Base-by-base conservation (phyloP, 176 grass and related monocot species). In the Calamus simplicifolius region DNA sequence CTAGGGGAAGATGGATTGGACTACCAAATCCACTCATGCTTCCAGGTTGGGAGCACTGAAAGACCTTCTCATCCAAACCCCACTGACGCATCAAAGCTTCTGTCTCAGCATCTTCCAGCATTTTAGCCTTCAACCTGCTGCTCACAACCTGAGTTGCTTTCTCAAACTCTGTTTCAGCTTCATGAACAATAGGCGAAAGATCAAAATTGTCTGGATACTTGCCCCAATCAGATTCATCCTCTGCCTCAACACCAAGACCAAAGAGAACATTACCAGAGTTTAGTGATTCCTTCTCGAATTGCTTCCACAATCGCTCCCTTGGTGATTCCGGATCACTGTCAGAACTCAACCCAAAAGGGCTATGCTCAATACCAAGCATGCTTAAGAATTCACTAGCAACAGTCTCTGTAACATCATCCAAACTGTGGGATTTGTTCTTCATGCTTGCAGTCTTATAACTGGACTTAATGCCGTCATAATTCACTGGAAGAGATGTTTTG, bases 261-360 rank as follows among this genome's bases (percentile, higher is more conserved):
- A 98, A 73, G 63, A 98, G 51, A 76, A 62, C 48, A 29, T 63
- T 70, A 19, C 87, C 92, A 43, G 84, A 77, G 25, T 68, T 75
- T 73, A 92, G 56, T 19, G 93, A 71, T 83, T 98, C 93, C 59
- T 92, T 78, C 67, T 98, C 81, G 59, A 96, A 96, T 68, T 96
- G 92, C 65, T 74, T 90, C 83, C 87, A 88, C 58, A 96, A 72
- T 19, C 48, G 74, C 69, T 96, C 92, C 64, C 87, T 87, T 15
- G 92, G 92, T 69, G 92, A 91, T 21, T 91, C 92, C 0, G 75
- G 62, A 43, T 78, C 92, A 79, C 78, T 77, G 52, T 87, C 87
- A 50, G 81, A 67, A 48, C 80, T 80, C 60, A 61, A 64, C 3
- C 81, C 92, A 17, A 82, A 85, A 60, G 83, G 86, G 58, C 77